Evolutionary conservation across 257 asterid species (phyloP).

Genomic region (Dorcoceras hygrometricum): DNA sequence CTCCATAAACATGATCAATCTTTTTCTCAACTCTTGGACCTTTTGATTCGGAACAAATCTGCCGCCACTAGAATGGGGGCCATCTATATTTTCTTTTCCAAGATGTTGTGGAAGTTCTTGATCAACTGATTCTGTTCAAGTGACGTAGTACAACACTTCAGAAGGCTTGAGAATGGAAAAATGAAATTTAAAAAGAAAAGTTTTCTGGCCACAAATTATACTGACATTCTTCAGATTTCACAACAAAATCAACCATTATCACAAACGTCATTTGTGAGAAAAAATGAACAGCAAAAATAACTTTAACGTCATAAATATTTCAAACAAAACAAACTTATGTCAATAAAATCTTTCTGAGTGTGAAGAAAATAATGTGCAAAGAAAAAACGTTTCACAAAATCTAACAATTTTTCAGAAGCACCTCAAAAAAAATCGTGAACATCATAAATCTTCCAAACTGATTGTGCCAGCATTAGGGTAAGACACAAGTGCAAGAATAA

Average conservation of each 20-base stretch:
- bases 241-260: not conserved
- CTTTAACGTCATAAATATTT: not conserved
- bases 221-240: not conserved
- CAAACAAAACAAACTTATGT: not conserved
- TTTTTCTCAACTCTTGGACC: constrained; percentile 63
- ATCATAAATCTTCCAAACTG: not conserved
- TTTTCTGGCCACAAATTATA: not conserved
- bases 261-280: not conserved
- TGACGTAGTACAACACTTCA: constrained; percentile 22
- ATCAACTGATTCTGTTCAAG: constrained; percentile 34
- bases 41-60: constrained; percentile 65
- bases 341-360: not conserved
- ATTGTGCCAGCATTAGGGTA: constrained; percentile 6
- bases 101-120: constrained; percentile 33
- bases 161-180: constrained; percentile 14
- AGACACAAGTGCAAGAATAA: constrained; percentile 5
- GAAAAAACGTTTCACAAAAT: not conserved
- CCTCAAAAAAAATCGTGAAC: not conserved
- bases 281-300: no score
- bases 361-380: not conserved
- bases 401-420: constrained; percentile 3
- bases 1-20: constrained; percentile 73
- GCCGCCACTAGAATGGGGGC: constrained; percentile 42
- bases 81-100: constrained; percentile 32
- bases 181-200: not conserved